Evolutionary conservation across 768 basidiomycete species (phyloP).

Genomic region (Pleurotus eryngii): DNA sequence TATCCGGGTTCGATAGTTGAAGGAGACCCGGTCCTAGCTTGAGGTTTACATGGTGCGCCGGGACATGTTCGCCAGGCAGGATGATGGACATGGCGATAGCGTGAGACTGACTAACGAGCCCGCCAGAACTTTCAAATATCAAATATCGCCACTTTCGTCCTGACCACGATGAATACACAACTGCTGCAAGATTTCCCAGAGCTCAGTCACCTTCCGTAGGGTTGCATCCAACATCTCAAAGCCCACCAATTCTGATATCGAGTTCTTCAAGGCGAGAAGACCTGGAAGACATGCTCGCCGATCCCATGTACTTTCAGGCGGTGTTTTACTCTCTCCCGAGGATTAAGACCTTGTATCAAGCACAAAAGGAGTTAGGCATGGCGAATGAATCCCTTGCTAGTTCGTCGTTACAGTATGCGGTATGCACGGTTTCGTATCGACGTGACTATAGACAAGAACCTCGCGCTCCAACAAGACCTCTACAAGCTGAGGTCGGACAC

Average conservation of each 20-base stretch:
- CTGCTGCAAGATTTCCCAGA: conserved; percentile 69
- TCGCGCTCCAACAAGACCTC: conserved; percentile 71
- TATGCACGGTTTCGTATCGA: no score
- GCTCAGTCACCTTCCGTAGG: conserved; percentile 69
- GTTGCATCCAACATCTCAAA: conserved; percentile 2
- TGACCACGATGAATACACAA: conserved; percentile 34
- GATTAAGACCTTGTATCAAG: conserved; percentile 72
- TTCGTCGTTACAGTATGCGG: conserved; percentile 34
- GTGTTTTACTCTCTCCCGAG: conserved; percentile 74
- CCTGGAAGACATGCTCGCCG: conserved; percentile 82
- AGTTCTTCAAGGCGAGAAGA: conserved; percentile 66
- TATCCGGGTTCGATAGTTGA: conserved; percentile 33
- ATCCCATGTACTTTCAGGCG: conserved; percentile 84
- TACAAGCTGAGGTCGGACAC: conserved; percentile 79
- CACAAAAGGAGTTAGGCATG: conserved; percentile 73
- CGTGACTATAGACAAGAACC: conserved; percentile 57
- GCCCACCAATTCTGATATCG: conserved; percentile 6
- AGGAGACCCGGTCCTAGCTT: conserved; percentile 84
- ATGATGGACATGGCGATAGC: conserved; percentile 45
- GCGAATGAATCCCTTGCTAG: conserved; percentile 88
- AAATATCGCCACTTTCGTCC: background rate
- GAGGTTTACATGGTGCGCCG: conserved; percentile 72
- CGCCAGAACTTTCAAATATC: no score
- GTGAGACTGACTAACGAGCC: no score
- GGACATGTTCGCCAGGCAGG: conserved; percentile 79